Conservation (phyloP, 805 yeast genomes). For the Zygosaccharomyces siamensis region DNA sequence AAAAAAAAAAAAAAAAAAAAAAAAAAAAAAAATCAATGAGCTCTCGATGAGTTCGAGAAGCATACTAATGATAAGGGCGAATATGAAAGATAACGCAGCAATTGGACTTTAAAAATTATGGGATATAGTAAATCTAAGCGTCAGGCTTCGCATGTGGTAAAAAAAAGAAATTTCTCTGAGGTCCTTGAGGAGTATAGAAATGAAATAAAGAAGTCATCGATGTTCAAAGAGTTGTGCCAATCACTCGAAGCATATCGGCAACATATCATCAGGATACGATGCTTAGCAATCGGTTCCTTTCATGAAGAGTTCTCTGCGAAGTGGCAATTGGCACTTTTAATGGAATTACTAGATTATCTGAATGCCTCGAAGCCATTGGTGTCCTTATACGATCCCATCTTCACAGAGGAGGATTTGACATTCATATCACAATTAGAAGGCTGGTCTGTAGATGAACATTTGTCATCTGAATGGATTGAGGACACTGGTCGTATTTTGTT, state of each 20-base stretch:
- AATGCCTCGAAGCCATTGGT: slow-evolving; percentile 24
- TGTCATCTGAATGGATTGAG: slow-evolving; percentile 19
- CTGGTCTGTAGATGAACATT: slow-evolving; percentile 29
- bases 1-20: not conserved
- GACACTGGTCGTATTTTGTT: slow-evolving; percentile 37
- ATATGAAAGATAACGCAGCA: not conserved
- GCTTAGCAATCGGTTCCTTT: slow-evolving; percentile 71
- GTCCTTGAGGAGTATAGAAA: slow-evolving; percentile 18
- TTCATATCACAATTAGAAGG: slow-evolving; percentile 27
- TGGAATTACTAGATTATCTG: slow-evolving; percentile 36
- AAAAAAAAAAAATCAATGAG: not conserved
- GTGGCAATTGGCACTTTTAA: slow-evolving; percentile 59
- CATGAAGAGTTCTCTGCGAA: slow-evolving; percentile 53
- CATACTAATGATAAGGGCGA: not conserved
- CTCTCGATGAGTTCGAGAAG: not conserved
- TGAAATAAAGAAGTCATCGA: slow-evolving; percentile 24
- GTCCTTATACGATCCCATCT: slow-evolving; percentile 63
- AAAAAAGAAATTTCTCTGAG: slow-evolving; percentile 8
- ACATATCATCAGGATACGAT: slow-evolving; percentile 41
- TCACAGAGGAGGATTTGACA: slow-evolving; percentile 42
- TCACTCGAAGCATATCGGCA: slow-evolving; percentile 13
- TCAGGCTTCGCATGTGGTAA: not conserved
- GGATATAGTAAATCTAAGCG: slow-evolving; percentile 1
- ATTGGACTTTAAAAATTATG: not conserved
- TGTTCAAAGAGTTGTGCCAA: slow-evolving; percentile 28